A percentile compares a stretch with the other conserved stretches of the same genome.
phyloP scores from a whole-genome alignment of 371 early-diverging fungal genomes.

The Mucor sp. region DNA sequence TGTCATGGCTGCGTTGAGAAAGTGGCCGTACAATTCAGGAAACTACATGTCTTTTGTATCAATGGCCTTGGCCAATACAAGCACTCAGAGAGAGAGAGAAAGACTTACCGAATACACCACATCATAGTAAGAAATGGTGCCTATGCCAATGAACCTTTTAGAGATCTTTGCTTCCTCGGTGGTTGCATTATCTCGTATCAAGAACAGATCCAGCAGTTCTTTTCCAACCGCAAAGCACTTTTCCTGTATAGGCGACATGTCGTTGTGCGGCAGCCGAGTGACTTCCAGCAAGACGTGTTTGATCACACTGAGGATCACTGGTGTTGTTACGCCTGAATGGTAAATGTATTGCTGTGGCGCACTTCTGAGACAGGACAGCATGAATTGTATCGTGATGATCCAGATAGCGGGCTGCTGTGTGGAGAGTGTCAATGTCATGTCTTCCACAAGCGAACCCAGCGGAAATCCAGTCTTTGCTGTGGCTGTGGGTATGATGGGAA shows the following conservation, averaged over 20 bases:
- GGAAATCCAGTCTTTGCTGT: conserved; percentile 28
- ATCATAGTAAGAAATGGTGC: conserved; percentile 45
- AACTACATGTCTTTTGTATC: conserved; percentile 18
- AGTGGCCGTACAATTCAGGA: conserved; percentile 53
- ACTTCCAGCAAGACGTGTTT: conserved; percentile 47
- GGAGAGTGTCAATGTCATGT: conserved; percentile 39
- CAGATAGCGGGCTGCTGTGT: conserved; percentile 31
- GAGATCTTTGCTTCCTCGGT: background rate
- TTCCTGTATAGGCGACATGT: conserved; percentile 26
- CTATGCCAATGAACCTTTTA: conserved; percentile 9
- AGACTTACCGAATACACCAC: conserved; percentile 45
- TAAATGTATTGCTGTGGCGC: conserved; percentile 29
- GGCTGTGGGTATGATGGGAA: conserved; percentile 26
- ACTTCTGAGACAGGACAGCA: conserved; percentile 44
- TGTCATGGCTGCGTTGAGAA: conserved; percentile 29
- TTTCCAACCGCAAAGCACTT: conserved; percentile 42
- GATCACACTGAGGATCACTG: conserved; percentile 41
- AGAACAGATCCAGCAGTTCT: conserved; percentile 40
- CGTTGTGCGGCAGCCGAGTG: conserved; percentile 33
- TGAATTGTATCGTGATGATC: conserved; percentile 46
- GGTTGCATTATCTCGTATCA: conserved; percentile 22
- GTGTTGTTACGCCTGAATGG: conserved; percentile 39
- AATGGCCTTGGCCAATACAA: background rate
- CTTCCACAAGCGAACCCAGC: conserved; percentile 41
- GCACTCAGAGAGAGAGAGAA: too few relatives aligned